Evolutionary conservation across 225 moss, liverwort and hornwort genomes (phyloP), one percentile per base, ranked within the genome.

Genomic region (Pseudisothecium myosuroides): DNA sequence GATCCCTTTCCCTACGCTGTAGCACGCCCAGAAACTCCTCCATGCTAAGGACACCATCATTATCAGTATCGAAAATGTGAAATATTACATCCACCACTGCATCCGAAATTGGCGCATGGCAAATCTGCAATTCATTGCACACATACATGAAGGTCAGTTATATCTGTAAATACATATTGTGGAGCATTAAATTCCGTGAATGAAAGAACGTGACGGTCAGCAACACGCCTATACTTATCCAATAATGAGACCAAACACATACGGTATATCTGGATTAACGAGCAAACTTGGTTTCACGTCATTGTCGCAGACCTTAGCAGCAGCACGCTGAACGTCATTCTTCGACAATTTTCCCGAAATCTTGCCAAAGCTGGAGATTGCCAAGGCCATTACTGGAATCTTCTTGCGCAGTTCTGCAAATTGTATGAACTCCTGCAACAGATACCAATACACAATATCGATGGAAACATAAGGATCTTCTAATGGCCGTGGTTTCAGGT

Each of bases 331-430:
- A 67, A 98, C 95, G 86, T 95, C 98, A 87, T 62, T 84, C 90
- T 95, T 98, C 56, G 92, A 91, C 91, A 95, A 78, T 39, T 74
- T 76, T 52, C 93, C 93, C 72, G 92, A 92, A 84, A 97, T 93
- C 62, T 93, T 92, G 87, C 97, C 96, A 88, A 93, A 96, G 87
- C 91, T 95, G 79, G 93, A 93, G 86, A 96, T 94, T 83, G 97
- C 98, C 83, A 96, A 85, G 55, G 94, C 93, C 85, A 98, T 92
- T 58, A 92, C 83, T 81, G 94, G 95, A 55, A 95, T 90, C 89
- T 96, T 96, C 88, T 95, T 97, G 39, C 98, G 94, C 80, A 98
- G 87, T 83, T 94, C 87, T 66, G 97, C 92, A 93, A 98, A 98
- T 76, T 92, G 90, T 21, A 67, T 81, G 84, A 98, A 98, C 58